phyloP scores from a whole-genome alignment of 2,329 filamentous ascomycete genomes.

The Lasiodiplodia sp. region DNA sequence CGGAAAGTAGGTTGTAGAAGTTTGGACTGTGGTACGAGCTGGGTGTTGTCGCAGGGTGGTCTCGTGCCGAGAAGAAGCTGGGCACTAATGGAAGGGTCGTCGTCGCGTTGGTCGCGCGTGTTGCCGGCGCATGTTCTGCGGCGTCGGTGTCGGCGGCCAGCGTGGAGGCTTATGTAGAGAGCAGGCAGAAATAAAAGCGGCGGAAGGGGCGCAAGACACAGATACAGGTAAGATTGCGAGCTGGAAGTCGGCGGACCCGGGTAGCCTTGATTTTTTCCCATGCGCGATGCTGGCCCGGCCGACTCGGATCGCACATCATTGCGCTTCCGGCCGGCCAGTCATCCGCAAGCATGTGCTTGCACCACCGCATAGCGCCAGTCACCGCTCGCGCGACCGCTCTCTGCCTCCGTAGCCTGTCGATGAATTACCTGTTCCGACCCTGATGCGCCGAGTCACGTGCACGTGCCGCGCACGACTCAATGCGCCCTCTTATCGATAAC shows the following conservation, averaged over 20 bases:
- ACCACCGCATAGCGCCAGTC: background rate
- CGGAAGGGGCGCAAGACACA: conserved; percentile 3
- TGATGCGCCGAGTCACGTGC: conserved; percentile 13
- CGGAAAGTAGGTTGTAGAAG: conserved; percentile 23
- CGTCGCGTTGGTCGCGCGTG: conserved; percentile 22
- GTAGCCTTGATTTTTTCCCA: conserved; percentile 22
- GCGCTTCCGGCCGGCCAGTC: conserved; percentile 24
- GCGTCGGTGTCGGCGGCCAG: conserved; percentile 26
- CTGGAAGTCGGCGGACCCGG: conserved; percentile 26
- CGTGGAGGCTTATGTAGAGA: conserved; percentile 13
- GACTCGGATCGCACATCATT: conserved; percentile 23
- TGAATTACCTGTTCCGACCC: conserved; percentile 12
- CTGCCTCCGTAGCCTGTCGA: conserved; percentile 1
- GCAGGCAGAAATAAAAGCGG: background rate
- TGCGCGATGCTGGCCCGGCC: background rate
- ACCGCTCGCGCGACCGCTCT: conserved; percentile 15
- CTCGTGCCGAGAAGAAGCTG: conserved; percentile 14
- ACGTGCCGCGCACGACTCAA: conserved; percentile 10
- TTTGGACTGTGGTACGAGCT: background rate
- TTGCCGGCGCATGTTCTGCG: conserved; percentile 27
- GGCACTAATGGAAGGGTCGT: conserved; percentile 20
- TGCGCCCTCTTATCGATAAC: conserved; percentile 6
- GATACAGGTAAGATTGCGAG: conserved; percentile 19
- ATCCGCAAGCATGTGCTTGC: background rate
- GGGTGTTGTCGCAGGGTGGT: conserved; percentile 15